Evolutionary conservation across 768 basidiomycete species (phyloP).

Genomic region (Cubamyces sp.): DNA sequence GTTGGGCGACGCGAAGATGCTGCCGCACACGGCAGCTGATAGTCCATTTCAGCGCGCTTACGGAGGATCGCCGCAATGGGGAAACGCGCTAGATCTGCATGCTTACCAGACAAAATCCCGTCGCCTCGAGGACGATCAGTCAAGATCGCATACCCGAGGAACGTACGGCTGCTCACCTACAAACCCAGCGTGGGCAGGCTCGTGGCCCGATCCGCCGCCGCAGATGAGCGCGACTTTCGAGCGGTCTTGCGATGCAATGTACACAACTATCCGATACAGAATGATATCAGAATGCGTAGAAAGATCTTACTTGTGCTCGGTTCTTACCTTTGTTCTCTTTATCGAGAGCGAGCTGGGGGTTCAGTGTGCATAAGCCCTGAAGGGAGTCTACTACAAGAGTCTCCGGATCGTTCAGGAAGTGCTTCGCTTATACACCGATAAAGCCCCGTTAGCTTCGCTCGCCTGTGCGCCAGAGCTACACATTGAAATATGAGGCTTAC

Average conservation of each 20-base stretch:
- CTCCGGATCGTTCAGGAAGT: conserved; percentile 74
- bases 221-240: conserved; percentile 78
- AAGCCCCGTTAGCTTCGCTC: not conserved
- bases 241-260: conserved; percentile 56
- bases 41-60: not conserved
- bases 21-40: conserved; percentile 83
- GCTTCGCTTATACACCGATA: conserved; percentile 50
- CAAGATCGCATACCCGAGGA: not conserved
- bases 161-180: conserved; percentile 60
- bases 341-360: conserved; percentile 76
- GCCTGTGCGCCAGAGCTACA: not conserved
- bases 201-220: conserved; percentile 89
- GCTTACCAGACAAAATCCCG: conserved; percentile 74
- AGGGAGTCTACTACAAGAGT: conserved; percentile 81
- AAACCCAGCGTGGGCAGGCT: conserved; percentile 87
- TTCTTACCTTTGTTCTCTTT: conserved; percentile 64
- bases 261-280: conserved; percentile 53
- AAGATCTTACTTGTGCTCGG: not conserved
- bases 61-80: too few species aligned
- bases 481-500: not conserved
- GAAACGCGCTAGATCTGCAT: conserved; percentile 13
- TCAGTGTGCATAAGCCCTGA: conserved; percentile 67
- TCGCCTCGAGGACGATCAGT: conserved; percentile 47
- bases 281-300: not conserved
- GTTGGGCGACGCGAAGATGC: conserved; percentile 89